Evolutionary conservation across 176 grass and related monocot species (phyloP), one percentile per base, ranked within the genome.

Genomic region (Oryza coarctata): DNA sequence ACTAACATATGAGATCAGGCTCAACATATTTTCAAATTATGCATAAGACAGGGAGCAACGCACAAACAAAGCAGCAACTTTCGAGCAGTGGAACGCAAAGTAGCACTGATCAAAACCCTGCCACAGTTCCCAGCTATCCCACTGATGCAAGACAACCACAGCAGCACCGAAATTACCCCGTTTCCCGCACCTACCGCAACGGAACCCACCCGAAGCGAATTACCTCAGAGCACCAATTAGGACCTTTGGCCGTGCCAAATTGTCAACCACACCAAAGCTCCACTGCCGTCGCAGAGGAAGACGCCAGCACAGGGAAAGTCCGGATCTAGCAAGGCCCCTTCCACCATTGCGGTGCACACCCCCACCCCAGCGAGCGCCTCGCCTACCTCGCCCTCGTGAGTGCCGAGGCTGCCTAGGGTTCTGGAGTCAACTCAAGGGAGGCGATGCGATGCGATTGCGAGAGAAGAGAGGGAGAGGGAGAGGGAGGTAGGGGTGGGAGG

Each of bases 241-340:
- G 10, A 17, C 38, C 35, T 9, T 4, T 15, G 33, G 15, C 79
- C 25, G 22, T 1, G 38, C 36, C 68, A 12, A 71, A 12, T 22
- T 65, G 63, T 1, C 12, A 33, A 33, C 10, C n/a, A 69, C 44
- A 33, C 67, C 49, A 0, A 34, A 41, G 49, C 68, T 43, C 50
- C 79, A 23, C 68, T 17, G 6, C 31, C 71, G 13, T 58, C 40
- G 73, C 40, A 79, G 55, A 65, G 3, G 36, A 70, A 40, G 39
- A 27, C 27, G 34, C 64, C 35, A 25, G 45, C 43, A 22, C 33
- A 3, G 20, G 62, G 27, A 63, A 17, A 31, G 50, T 7, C 63
- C 10, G 26, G 87, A 89, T 85, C 82, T 81, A 71, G 39, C 9
- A 6, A 23, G 8, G 50, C 73, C n/a, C 33, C 35, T 13, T 18